A percentile compares a stretch with the other conserved stretches of the same genome.
phyloP scores from a whole-genome alignment of 2,329 filamentous ascomycete genomes.

The Emmonsiellopsis sp. region DNA sequence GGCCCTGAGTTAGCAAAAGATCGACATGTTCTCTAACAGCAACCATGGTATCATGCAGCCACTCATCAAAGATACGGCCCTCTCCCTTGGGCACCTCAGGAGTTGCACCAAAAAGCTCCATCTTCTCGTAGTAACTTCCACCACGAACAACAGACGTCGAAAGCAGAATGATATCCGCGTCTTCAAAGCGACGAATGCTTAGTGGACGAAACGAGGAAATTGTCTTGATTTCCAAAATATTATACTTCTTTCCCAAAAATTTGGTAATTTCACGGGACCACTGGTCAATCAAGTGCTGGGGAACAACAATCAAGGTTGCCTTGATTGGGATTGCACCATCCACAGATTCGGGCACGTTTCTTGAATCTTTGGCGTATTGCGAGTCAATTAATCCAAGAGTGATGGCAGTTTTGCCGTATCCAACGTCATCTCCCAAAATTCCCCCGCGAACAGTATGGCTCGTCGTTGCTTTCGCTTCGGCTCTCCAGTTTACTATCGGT shows the following conservation, averaged over 20 bases:
- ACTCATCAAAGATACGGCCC: conserved; percentile 44
- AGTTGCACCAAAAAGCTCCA: conserved; percentile 44
- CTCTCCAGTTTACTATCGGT: conserved; percentile 45
- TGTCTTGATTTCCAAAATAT: conserved; percentile 38
- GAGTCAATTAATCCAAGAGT: conserved; percentile 48
- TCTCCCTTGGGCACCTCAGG: conserved; percentile 31
- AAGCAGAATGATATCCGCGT: conserved; percentile 48
- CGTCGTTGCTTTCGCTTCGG: conserved; percentile 40
- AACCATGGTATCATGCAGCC: conserved; percentile 40
- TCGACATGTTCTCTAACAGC: conserved; percentile 36
- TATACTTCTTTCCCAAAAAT: conserved; percentile 37
- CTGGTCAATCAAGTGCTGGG: conserved; percentile 46
- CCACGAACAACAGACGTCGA: conserved; percentile 43
- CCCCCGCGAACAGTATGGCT: conserved; percentile 44
- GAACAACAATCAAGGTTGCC: conserved; percentile 54
- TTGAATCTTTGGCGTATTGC: conserved; percentile 26
- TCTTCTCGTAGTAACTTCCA: conserved; percentile 38
- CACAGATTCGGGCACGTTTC: conserved; percentile 3
- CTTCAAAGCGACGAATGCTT: conserved; percentile 37
- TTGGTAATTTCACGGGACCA: conserved; percentile 49
- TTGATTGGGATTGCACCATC: conserved; percentile 34
- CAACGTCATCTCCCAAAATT: conserved; percentile 55
- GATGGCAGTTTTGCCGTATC: conserved; percentile 58
- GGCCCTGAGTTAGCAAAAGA: conserved; percentile 23
- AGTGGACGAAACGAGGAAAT: conserved; percentile 31